Evolutionary conservation across 163 green algal species (phyloP), one percentile per base, ranked within the genome.

Genomic region (Chloromonas sp.): DNA sequence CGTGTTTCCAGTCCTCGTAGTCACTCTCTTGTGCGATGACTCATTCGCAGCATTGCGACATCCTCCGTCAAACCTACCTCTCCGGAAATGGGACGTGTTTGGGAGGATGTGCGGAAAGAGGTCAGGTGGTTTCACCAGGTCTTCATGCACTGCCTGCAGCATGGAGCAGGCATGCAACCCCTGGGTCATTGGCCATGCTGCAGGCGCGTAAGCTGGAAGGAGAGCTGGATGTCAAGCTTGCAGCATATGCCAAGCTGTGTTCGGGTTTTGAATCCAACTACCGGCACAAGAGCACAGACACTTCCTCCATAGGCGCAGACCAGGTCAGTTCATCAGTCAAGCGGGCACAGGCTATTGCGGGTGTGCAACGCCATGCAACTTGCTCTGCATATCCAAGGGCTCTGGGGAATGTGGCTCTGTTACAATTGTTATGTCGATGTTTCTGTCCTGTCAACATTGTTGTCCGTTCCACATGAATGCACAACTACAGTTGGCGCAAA

Each of bases 201-300:
- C 90, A 98, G 93, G 96, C 96, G 0, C 88, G 96, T 1, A 96
- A 95, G 84, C 87, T 99, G 14, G 96, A 99, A 82, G 91, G 92
- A 0, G 96, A 98, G 85, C 81, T 99, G 5, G 96, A 99, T 78
- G 90, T 96, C 0, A 98, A 98, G 89, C 87, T 98, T 2, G 93
- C 93, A 36, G 90, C 93, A 0, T 98, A 95, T 84, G 93, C 92
- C 14, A 98, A 97, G 86, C 90, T 98, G 36, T 95, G 91, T 79
- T 93, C 92, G 0, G 88, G 88, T 15, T 97, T 95, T 84, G 95
- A 98, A 66, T 87, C 87, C 1, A 91, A 84, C 80, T 89, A 89
- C 71, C 86, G 83, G 79, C 79, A 89, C 0, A 89, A 85, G 15
- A 84, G n/a, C n/a, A 58, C 84, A 15, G 86, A 89, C 60, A 89